These are phyloP conservation scores for Lyophyllum decastes DNA, from an alignment of 768 basidiomycete species.

Conservation along the genomic window DNA sequence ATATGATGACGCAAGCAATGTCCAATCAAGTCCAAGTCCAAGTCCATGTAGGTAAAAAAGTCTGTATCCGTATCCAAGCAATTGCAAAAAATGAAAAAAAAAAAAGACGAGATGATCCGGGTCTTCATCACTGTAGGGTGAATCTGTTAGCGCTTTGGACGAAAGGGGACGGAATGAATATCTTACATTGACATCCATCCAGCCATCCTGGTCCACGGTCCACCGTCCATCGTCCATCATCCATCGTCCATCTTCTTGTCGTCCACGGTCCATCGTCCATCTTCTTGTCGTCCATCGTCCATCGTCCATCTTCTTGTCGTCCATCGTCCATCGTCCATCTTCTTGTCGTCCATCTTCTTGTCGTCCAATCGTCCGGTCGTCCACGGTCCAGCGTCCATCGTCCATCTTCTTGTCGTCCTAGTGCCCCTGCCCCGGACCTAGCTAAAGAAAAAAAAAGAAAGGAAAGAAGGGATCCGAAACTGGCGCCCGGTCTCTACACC, in stretches of 20 bases:
- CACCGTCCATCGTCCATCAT: no score
- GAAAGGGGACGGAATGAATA: no score
- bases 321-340: neutral
- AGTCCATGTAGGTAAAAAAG: neutral
- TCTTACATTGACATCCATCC: no score
- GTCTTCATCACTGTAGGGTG: no score
- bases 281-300: neutral
- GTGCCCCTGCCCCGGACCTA: neutral
- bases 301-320: no score
- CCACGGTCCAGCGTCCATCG: no score
- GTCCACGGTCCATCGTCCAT: neutral
- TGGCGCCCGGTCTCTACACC: conserved; percentile 2
- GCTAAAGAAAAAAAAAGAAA: neutral
- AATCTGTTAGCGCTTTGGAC: no score
- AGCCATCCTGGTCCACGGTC: no score
- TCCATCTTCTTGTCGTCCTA: neutral
- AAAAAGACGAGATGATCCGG: no score
- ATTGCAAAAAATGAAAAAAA: no score
- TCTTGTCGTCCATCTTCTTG: neutral
- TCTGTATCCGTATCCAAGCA: neutral
- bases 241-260: no score
- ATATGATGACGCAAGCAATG: neutral
- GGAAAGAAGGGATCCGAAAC: neutral
- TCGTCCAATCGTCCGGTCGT: no score
- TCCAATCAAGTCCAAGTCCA: neutral